Percentiles rank a stretch among this genome's conserved stretches.
phyloP scores from a whole-genome alignment of 257 asterid genomes.

The Gentiana straminea region DNA sequence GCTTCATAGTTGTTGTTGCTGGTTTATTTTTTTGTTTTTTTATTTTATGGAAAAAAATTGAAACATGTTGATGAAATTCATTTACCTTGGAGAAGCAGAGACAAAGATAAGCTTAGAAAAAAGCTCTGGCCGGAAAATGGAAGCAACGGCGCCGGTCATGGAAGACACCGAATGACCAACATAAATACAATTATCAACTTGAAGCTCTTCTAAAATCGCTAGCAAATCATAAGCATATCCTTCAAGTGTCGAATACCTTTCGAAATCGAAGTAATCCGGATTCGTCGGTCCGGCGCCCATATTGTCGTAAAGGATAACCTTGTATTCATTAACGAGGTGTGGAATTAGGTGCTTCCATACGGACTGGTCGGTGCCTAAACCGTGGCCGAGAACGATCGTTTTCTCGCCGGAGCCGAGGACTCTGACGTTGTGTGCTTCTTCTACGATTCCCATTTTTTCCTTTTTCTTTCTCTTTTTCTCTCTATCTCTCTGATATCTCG shows the following conservation, averaged over 20 bases:
- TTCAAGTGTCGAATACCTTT: conserved; percentile 28
- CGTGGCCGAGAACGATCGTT: conserved; percentile 31
- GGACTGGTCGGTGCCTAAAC: conserved; percentile 45
- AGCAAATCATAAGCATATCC: conserved; percentile 35
- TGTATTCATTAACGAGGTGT: conserved; percentile 27
- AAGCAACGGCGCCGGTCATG: conserved; percentile 35
- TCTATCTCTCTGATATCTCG: no score
- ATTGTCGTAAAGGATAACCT: conserved; percentile 32
- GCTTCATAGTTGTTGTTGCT: no score
- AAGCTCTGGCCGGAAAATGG: conserved; percentile 32
- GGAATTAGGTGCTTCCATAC: conserved; percentile 40
- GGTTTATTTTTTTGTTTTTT: no score
- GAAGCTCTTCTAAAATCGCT: conserved; percentile 31
- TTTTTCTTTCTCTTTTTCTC: not conserved
- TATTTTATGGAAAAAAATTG: no score
- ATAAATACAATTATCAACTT: conserved; percentile 16
- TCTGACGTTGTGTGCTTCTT: conserved; percentile 36
- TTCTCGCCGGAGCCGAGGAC: conserved; percentile 25
- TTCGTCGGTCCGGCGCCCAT: conserved; percentile 45
- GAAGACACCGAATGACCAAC: conserved; percentile 36
- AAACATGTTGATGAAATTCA: not conserved
- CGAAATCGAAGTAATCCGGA: conserved; percentile 44
- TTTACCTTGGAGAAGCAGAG: conserved; percentile 32
- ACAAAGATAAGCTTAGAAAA: conserved; percentile 26
- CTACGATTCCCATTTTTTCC: conserved; percentile 18